Evolutionary conservation across 306 rosid species (phyloP).

Genomic region (Cercis canadensis): DNA sequence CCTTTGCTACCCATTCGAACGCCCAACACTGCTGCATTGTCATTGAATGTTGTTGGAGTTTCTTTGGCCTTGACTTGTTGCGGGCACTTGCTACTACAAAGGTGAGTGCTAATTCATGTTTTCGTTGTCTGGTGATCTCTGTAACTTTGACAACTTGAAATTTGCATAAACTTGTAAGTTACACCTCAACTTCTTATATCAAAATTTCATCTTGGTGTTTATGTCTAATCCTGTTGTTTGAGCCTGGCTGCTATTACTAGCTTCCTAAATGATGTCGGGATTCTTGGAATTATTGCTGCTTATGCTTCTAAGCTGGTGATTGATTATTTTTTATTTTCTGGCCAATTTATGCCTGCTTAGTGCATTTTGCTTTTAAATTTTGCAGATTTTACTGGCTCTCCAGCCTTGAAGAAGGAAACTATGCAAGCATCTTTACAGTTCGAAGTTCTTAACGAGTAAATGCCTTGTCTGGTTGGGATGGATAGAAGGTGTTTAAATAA

Average conservation of each 20-base stretch:
- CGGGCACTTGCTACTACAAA: conserved; percentile 75
- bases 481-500: conserved; percentile 62
- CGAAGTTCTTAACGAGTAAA: conserved; percentile 55
- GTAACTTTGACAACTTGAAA: not conserved
- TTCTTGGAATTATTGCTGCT: not conserved
- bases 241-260: conserved; percentile 7
- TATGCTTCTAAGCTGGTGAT: conserved; percentile 19
- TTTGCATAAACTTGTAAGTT: conserved; percentile 5
- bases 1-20: conserved; percentile 63
- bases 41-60: conserved; percentile 72
- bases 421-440: conserved; percentile 54
- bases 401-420: conserved; percentile 55
- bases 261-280: not conserved
- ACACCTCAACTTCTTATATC: not conserved
- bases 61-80: conserved; percentile 78
- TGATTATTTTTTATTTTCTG: conserved; percentile 6
- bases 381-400: conserved; percentile 65
- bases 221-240: conserved; percentile 22
- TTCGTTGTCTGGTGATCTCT: not conserved
- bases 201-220: not conserved
- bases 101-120: conserved; percentile 49
- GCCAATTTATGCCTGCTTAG: not conserved
- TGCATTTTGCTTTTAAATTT: not conserved
- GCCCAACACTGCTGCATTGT: conserved; percentile 76
- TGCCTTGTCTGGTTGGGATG: conserved; percentile 79